Evolutionary conservation across 139 green algal species (phyloP).

Genomic region (Chlorella sp.): DNA sequence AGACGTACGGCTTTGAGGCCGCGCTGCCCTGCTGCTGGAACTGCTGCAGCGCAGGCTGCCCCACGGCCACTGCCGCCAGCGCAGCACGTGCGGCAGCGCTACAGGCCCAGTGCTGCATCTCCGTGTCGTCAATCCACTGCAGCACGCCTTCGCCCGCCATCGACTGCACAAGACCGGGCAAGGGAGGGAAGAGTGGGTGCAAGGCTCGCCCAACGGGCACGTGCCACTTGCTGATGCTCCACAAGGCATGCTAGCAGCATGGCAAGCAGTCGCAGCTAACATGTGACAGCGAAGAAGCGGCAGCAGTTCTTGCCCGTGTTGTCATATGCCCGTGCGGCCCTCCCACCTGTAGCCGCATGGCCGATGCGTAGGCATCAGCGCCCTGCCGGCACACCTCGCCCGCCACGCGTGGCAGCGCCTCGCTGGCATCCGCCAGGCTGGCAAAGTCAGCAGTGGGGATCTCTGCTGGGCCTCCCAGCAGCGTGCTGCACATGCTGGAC

Average conservation of each 20-base stretch:
- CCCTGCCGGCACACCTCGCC: background rate
- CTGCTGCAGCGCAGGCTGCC: background rate
- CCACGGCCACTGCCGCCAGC: background rate
- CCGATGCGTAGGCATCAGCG: conserved; percentile 34
- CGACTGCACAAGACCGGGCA: conserved; percentile 13
- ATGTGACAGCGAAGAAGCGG: too few species aligned
- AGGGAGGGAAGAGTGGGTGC: background rate
- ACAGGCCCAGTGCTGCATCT: conserved; percentile 55
- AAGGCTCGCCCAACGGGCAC: too few species aligned
- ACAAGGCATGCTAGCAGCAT: background rate
- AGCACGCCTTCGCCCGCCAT: conserved; percentile 59
- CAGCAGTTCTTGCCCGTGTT: too few species aligned
- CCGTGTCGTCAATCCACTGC: conserved; percentile 52
- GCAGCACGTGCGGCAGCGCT: conserved; percentile 7
- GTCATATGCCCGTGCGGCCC: too few species aligned
- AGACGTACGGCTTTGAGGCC: background rate
- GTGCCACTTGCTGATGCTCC: too few species aligned
- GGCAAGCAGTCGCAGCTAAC: background rate
- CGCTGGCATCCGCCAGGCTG: background rate
- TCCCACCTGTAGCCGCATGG: conserved; percentile 49
- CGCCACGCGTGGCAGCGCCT: conserved; percentile 28
- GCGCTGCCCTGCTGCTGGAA: conserved; percentile 18
- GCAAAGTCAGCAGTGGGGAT: conserved; percentile 19
- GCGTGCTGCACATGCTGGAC: background rate
- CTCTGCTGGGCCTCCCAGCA: conserved; percentile 34